These are phyloP conservation scores for Salix dunnii DNA, from an alignment of 345 rosid species.

Conservation along the genomic window DNA sequence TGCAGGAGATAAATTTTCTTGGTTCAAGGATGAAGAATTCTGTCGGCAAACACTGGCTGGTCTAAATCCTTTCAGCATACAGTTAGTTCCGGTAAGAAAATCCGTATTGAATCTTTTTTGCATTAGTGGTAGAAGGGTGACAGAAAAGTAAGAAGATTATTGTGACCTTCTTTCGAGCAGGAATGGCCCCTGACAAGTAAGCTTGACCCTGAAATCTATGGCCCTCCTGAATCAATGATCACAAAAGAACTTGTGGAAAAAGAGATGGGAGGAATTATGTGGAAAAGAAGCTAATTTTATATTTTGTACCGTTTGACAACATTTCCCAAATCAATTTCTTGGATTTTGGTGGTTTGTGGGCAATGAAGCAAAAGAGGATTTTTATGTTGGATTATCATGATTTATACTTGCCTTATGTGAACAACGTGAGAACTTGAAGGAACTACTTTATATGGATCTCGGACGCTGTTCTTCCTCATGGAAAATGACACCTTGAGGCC, in stretches of 20 bases:
- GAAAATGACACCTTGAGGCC: conserved; percentile 52
- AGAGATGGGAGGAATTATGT: conserved; percentile 49
- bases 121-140: too few relatives aligned
- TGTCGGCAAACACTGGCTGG: conserved; percentile 77
- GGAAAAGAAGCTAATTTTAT: not conserved
- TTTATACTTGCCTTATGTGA: conserved; percentile 52
- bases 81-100: conserved; percentile 49
- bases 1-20: conserved; percentile 21
- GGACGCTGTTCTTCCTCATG: conserved; percentile 55
- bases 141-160: too few relatives aligned
- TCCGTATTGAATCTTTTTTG: too few relatives aligned
- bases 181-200: conserved; percentile 80
- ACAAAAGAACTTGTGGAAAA: conserved; percentile 48
- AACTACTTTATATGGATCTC: conserved; percentile 56
- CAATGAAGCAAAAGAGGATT: conserved; percentile 24
- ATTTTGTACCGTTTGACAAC: not conserved
- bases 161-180: conserved; percentile 20
- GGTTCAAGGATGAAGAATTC: conserved; percentile 58
- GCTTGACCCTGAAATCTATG: conserved; percentile 61
- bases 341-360: not conserved
- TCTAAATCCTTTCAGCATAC: conserved; percentile 55
- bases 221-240: conserved; percentile 61
- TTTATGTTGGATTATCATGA: conserved; percentile 64
- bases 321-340: not conserved
- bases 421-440: conserved; percentile 50